A percentile compares a stretch with the other conserved stretches of the same genome.
These are phyloP conservation scores for Rhinocladiella similis DNA, from an alignment of 2,329 filamentous ascomycete genomes.

Conservation along the genomic window DNA sequence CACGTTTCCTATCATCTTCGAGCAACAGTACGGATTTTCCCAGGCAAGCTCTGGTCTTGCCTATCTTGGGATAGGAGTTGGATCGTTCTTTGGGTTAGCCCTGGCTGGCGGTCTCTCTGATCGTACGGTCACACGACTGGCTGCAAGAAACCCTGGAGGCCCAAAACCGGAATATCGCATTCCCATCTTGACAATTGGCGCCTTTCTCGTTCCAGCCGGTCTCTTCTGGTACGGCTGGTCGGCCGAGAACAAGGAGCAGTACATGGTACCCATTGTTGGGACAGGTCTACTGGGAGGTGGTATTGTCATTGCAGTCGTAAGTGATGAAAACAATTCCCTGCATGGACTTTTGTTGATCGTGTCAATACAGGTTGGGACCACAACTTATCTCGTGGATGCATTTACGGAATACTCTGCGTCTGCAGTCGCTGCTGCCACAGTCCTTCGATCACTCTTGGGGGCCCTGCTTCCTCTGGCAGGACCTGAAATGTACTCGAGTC, in stretches of 20 bases:
- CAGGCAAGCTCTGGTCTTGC: constrained; percentile 32
- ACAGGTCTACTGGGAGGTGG: constrained; percentile 37
- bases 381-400: constrained; percentile 66
- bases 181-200: constrained; percentile 51
- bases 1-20: constrained; percentile 36
- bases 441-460: constrained; percentile 55
- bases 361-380: too few relatives aligned
- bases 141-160: constrained; percentile 41
- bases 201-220: constrained; percentile 53
- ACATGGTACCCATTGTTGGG: constrained; percentile 46
- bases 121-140: constrained; percentile 24
- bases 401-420: constrained; percentile 61
- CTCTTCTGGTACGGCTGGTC: constrained; percentile 58
- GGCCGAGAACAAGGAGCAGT: constrained; percentile 45
- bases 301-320: constrained; percentile 45
- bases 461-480: constrained; percentile 60
- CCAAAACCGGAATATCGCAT: constrained; percentile 53
- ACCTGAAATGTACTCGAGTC: constrained; percentile 57
- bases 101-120: constrained; percentile 31
- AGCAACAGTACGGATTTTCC: constrained; percentile 33
- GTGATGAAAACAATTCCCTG: too few relatives aligned
- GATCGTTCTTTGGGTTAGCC: constrained; percentile 33
- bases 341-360: too few relatives aligned
- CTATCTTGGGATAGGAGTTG: constrained; percentile 36
- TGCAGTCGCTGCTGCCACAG: constrained; percentile 65